Base-by-base conservation (phyloP, 1,284 basidiomycete species). In the Ganoderma sp. region DNA sequence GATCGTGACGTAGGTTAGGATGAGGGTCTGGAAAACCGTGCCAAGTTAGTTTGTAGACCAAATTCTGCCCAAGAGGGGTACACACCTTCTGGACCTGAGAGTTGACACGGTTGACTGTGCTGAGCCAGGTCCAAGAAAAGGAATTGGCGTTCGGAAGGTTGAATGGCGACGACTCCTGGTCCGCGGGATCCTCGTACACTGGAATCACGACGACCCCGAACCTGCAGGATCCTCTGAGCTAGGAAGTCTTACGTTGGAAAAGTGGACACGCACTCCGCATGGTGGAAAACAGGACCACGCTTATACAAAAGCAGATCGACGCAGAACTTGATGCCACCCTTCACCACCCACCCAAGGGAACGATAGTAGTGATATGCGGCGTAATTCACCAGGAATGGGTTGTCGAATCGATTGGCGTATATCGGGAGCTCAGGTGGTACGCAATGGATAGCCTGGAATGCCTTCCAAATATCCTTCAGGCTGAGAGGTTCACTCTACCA, bases 281-380 rank as follows among this genome's bases (percentile, higher is more conserved):
- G 98, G 3, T 91, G 86, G 78, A 99, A 99, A 0, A 98, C 95
- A 0, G 97, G 97, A 0, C 98, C 98, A 10, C 92, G 88, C 71
- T 96, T 97, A 81, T 99, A 99, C 41, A 99, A 82, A 17, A 99
- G 85, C 81, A 93, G 95, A 76, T 99, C 98, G 54, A 93, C 93
- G 77, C 96, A 98, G 80, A 99, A 99, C 81, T 99, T 99, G 83
- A 98, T 91, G 2, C 98, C 98, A 32, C 89, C 90, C 79, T 97
- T 96, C 69, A 98, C 91, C 19, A 98, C 94, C 98, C 98, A 99
- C n/a, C 98, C 98, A 5, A 99, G 85, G 2, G 96, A 96, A 25
- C 97, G 90, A 78, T 94, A 99, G 80, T 99, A 96, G 78, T 99
- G 97, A 77, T 97, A 98, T 8, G 89, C 90, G 61, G 92, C 90